Percentiles rank a stretch among this genome's conserved stretches.
phyloP scores from a whole-genome alignment of 2,329 filamentous ascomycete species.

The Aspergillus fijiensis region DNA sequence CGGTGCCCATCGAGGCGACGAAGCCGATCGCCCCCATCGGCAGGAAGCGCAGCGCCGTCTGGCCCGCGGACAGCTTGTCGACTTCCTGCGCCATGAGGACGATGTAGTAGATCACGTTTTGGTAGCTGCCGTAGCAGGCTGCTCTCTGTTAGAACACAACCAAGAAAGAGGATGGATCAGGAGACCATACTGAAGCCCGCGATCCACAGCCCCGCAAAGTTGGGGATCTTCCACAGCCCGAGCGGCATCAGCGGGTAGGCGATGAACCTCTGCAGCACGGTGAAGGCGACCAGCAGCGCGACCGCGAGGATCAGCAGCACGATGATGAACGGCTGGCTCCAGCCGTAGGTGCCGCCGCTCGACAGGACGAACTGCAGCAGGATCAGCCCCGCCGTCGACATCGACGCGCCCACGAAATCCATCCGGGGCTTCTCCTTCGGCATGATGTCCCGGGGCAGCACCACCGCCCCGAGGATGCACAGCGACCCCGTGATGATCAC shows the following conservation, averaged over 20 bases:
- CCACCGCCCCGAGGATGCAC: conserved; percentile 32
- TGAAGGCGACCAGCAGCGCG: conserved; percentile 40
- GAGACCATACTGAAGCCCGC: conserved; percentile 40
- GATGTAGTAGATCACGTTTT: conserved; percentile 46
- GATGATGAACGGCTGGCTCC: conserved; percentile 48
- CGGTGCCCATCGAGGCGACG: conserved; percentile 36
- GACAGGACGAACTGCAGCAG: conserved; percentile 48
- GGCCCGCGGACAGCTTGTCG: conserved; percentile 39
- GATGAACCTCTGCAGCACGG: conserved; percentile 45
- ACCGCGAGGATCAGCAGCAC: conserved; percentile 42
- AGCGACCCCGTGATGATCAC: conserved; percentile 35
- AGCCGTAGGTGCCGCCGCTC: conserved; percentile 49
- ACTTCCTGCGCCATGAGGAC: conserved; percentile 44
- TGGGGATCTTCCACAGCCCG: conserved; percentile 47
- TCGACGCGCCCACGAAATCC: conserved; percentile 43
- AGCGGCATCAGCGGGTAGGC: conserved; percentile 49
- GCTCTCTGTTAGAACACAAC: no score
- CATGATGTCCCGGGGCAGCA: conserved; percentile 41
- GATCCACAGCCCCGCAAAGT: conserved; percentile 49
- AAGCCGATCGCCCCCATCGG: conserved; percentile 45
- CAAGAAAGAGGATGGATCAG: no score
- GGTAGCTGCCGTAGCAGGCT: conserved; percentile 46
- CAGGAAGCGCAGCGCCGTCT: conserved; percentile 43
- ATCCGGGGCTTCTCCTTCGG: conserved; percentile 37
- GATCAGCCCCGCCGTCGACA: conserved; percentile 46